phyloP scores from a whole-genome alignment of 208 protist genomes.

The Trypanosoma melophagium region DNA sequence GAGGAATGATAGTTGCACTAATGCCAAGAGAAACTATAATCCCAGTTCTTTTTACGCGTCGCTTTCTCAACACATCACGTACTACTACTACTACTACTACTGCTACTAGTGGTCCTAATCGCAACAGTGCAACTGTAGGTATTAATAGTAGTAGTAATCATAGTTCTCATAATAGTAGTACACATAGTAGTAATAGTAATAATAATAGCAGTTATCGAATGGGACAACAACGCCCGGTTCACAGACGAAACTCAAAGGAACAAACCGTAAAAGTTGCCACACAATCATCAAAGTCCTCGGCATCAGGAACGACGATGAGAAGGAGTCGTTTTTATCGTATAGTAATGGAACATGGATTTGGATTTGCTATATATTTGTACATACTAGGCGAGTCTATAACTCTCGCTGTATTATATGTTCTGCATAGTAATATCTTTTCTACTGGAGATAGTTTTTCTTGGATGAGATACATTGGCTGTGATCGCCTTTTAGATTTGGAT shows the following conservation, averaged over 20 bases:
- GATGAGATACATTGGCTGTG: slow-evolving; percentile 27
- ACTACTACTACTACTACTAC: neutral
- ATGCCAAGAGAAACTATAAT: neutral
- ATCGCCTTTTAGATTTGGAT: slow-evolving; percentile 35
- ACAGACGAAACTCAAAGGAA: neutral
- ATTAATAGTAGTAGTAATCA: too few species aligned
- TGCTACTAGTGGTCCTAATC: too few species aligned
- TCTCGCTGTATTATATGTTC: slow-evolving; percentile 41
- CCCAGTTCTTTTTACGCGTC: neutral
- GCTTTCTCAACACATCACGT: neutral
- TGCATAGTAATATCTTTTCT: slow-evolving; percentile 57
- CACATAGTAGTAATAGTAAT: too few species aligned
- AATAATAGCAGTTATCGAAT: neutral
- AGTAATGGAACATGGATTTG: slow-evolving; percentile 40
- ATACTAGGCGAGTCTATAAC: slow-evolving; percentile 68
- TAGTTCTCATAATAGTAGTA: neutral
- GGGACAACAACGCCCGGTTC: neutral
- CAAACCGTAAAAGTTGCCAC: neutral
- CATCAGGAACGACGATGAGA: slow-evolving; percentile 34
- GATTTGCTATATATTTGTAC: slow-evolving; percentile 64
- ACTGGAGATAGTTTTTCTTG: slow-evolving; percentile 56
- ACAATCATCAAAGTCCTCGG: slow-evolving; percentile 22
- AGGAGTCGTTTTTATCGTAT: slow-evolving; percentile 76
- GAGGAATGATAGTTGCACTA: neutral
- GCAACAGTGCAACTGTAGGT: too few species aligned